phyloP scores from a whole-genome alignment of 805 yeast species.

The Zygotorulaspora sp. region DNA sequence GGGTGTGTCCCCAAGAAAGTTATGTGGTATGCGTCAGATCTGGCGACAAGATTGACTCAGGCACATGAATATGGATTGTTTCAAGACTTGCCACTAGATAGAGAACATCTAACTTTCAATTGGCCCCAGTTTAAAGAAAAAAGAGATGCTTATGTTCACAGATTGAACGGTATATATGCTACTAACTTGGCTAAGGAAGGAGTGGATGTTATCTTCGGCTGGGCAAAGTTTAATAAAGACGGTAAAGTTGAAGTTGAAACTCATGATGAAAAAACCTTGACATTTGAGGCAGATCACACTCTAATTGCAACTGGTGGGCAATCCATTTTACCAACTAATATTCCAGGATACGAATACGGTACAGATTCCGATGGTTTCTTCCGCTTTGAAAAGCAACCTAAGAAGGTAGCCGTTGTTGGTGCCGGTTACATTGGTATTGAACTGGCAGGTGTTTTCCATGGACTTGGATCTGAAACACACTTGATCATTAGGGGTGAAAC shows the following conservation, averaged over 20 bases:
- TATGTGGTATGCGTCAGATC: slow-evolving; percentile 96
- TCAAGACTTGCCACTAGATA: slow-evolving; percentile 48
- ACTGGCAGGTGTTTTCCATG: slow-evolving; percentile 89
- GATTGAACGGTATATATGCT: slow-evolving; percentile 91
- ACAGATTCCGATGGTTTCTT: slow-evolving; percentile 90
- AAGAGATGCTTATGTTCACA: slow-evolving; percentile 84
- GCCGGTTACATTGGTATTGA: slow-evolving; percentile 98
- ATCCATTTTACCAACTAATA: slow-evolving; percentile 59
- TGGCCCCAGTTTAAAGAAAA: slow-evolving; percentile 80
- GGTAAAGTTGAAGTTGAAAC: slow-evolving; percentile 77
- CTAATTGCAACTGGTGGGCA: slow-evolving; percentile 93
- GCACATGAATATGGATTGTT: slow-evolving; percentile 82
- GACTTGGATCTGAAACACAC: slow-evolving; percentile 81
- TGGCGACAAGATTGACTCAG: slow-evolving; percentile 68
- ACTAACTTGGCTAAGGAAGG: slow-evolving; percentile 82
- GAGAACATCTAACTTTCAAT: slow-evolving; percentile 58
- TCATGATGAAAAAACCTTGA: slow-evolving; percentile 53
- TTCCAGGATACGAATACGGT: slow-evolving; percentile 81
- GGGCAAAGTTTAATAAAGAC: slow-evolving; percentile 67
- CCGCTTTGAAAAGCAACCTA: slow-evolving; percentile 74
- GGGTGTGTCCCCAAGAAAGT: slow-evolving; percentile 99
- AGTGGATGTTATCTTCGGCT: slow-evolving; percentile 82
- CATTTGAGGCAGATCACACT: slow-evolving; percentile 74
- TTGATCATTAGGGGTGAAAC: slow-evolving; percentile 87
- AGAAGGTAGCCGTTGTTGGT: slow-evolving; percentile 90